Conservation (phyloP, 192 early-diverging fungal species). For the Phycomyces blakesleeanus region DNA sequence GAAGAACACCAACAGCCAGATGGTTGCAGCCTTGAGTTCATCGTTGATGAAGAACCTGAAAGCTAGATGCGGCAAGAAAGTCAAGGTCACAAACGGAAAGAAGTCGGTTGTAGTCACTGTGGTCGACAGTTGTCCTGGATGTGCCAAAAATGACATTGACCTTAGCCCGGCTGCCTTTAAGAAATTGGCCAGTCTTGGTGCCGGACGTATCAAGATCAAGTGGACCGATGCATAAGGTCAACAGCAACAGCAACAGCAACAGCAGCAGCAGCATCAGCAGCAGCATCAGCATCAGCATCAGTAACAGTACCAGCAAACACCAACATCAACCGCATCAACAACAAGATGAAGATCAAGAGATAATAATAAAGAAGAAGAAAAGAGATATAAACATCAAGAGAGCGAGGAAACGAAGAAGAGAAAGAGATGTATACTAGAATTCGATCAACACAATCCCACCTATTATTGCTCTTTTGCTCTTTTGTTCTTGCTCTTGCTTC, state of each 20-base stretch:
- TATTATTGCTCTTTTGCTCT: too few species aligned
- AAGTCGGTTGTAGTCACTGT: constrained; percentile 35
- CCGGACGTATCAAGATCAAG: constrained; percentile 22
- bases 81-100: constrained; percentile 32
- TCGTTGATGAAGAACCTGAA: constrained; percentile 20
- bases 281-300: too few species aligned
- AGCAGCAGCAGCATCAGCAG: neutral
- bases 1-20: constrained; percentile 11
- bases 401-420: too few species aligned
- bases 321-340: too few species aligned
- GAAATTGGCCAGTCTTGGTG: constrained; percentile 21
- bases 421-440: too few species aligned
- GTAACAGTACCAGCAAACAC: too few species aligned
- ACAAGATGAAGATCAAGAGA: too few species aligned
- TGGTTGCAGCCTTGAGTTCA: constrained; percentile 30
- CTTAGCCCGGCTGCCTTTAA: constrained; percentile 28
- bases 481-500: too few species aligned
- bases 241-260: neutral
- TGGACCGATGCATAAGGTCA: constrained; percentile 9
- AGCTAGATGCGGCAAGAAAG: constrained; percentile 36
- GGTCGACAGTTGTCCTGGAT: constrained; percentile 44
- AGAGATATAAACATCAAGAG: too few species aligned
- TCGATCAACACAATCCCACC: too few species aligned
- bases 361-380: too few species aligned
- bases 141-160: constrained; percentile 32